These are phyloP conservation scores for Austroboletus rostrupii DNA, from an alignment of 1,284 basidiomycete genomes.

Conservation along the genomic window DNA sequence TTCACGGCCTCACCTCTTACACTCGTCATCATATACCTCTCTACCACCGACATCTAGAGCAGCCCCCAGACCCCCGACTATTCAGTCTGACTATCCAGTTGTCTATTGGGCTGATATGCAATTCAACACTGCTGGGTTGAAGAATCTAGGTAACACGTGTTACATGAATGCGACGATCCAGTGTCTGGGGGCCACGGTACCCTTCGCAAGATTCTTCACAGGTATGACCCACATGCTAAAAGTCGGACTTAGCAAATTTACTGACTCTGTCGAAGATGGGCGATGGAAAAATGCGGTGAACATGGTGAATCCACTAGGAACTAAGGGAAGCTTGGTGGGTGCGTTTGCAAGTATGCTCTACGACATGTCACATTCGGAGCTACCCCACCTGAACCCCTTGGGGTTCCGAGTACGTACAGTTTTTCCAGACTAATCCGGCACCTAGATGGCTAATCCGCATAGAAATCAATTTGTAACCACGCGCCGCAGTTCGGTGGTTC, in stretches of 20 bases:
- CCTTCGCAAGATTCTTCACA: slow-evolving; percentile 87
- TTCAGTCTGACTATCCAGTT: slow-evolving; percentile 69
- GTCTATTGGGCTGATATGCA: slow-evolving; percentile 77
- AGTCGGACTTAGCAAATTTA: neutral
- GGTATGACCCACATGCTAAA: slow-evolving; percentile 40
- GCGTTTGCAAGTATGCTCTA: slow-evolving; percentile 84
- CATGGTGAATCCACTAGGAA: slow-evolving; percentile 82
- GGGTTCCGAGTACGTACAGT: slow-evolving; percentile 73
- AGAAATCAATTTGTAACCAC: slow-evolving; percentile 83
- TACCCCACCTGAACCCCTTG: slow-evolving; percentile 80
- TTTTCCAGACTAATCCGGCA: neutral
- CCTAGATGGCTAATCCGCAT: neutral
- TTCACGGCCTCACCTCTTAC: slow-evolving; percentile 48
- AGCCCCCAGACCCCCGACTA: slow-evolving; percentile 52
- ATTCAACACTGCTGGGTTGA: slow-evolving; percentile 83
- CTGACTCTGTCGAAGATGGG: slow-evolving; percentile 54
- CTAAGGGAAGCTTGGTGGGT: slow-evolving; percentile 79
- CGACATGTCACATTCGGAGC: slow-evolving; percentile 86
- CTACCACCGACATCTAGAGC: slow-evolving; percentile 12
- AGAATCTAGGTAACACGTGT: slow-evolving; percentile 97
- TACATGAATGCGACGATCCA: slow-evolving; percentile 99
- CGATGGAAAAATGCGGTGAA: slow-evolving; percentile 89
- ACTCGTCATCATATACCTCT: slow-evolving; percentile 30
- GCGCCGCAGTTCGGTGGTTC: slow-evolving; percentile 88
- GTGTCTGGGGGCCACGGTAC: slow-evolving; percentile 88